Percentiles rank a stretch among this genome's conserved stretches.
Evolutionary conservation across 2,329 filamentous ascomycete species (phyloP).

Genomic region (Calonectria hongkongensis): DNA sequence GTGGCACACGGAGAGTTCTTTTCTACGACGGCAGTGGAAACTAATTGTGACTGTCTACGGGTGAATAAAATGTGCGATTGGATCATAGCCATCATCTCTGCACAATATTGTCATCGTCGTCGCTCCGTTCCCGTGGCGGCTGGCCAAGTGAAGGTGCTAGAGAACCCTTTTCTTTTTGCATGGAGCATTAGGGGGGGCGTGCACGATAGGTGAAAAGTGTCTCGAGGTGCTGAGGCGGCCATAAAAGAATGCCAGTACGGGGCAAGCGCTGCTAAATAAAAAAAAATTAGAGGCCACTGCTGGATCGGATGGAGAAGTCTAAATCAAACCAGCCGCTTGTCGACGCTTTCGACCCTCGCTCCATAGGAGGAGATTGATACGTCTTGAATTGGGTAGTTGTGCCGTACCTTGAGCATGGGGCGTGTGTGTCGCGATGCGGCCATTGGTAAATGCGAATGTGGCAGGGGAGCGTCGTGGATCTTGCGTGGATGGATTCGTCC

Average conservation of each 20-base stretch:
- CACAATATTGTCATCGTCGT: constrained; percentile 9
- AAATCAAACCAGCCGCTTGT: constrained; percentile 19
- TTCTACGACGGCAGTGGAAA: neutral
- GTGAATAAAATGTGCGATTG: neutral
- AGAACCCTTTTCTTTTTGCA: constrained; percentile 23
- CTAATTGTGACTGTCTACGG: neutral
- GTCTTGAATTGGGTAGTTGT: constrained; percentile 26
- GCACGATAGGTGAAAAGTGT: constrained; percentile 9
- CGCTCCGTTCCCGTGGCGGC: neutral
- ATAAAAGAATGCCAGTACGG: constrained; percentile 17
- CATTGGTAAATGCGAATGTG: constrained; percentile 22
- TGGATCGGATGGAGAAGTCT: constrained; percentile 25
- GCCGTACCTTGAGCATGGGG: constrained; percentile 12
- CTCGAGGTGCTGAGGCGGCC: neutral
- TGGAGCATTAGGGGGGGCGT: constrained; percentile 24
- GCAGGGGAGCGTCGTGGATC: constrained; percentile 30
- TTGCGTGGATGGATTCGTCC: constrained; percentile 22
- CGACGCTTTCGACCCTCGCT: constrained; percentile 20
- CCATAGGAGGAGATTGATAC: constrained; percentile 17
- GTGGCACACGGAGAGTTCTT: neutral
- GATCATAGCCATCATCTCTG: neutral
- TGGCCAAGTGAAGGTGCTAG: constrained; percentile 1
- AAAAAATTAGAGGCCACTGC: constrained; percentile 5
- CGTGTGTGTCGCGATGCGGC: constrained; percentile 22
- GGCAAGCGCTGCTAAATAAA: constrained; percentile 24